Evolutionary conservation across 805 yeast genomes (phyloP), one percentile per base, ranked within the genome.

Genomic region (Nakazawaea holstii): DNA sequence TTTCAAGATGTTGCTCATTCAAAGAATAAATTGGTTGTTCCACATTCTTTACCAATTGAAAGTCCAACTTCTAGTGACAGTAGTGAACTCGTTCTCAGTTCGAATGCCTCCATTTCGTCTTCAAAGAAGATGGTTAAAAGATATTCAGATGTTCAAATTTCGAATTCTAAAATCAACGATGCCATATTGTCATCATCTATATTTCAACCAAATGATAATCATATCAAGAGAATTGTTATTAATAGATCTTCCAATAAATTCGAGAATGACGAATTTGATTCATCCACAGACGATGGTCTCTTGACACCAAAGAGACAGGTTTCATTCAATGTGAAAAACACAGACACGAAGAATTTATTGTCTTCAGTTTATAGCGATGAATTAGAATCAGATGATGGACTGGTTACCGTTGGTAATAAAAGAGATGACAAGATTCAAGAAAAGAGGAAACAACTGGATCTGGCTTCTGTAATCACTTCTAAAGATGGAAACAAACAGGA

Each of bases 121-220:
- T 15, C 31, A 20, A 39, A 17, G 4, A 39, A 31, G 11, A 35
- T 42, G 39, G 36, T 30, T 7, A 32, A 33, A 31, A 43, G 37
- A 30, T 27, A 27, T 17, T 30, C 44, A 15, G 52, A 42, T 2
- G 4, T 24, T 30, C 8, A 38, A 35, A 41, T 37, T n/a, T 29
- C 51, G 8, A 49, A 44, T 24, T 35, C 41, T 6, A 62, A 59
- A 29, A 68, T 76, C 58, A 70, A 69, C 60, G 73, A 76, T 45
- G 84, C 87, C 4, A 84, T 87, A 51, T 63, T 85, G 50, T 70
- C 84, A 2, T 79, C 88, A n/a, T 84, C 79, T 37, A 79, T 86
- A 4, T 86, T 87, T 60, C 77, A 83, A 3, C 88, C 88, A 31
- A 74, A 79, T 44, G 67, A 70, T 37, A 76, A 74, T 29, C 31